A percentile compares a stretch with the other conserved stretches of the same genome.
phyloP scores from a whole-genome alignment of 129 eudicot genomes.

The Tagetes erecta region DNA sequence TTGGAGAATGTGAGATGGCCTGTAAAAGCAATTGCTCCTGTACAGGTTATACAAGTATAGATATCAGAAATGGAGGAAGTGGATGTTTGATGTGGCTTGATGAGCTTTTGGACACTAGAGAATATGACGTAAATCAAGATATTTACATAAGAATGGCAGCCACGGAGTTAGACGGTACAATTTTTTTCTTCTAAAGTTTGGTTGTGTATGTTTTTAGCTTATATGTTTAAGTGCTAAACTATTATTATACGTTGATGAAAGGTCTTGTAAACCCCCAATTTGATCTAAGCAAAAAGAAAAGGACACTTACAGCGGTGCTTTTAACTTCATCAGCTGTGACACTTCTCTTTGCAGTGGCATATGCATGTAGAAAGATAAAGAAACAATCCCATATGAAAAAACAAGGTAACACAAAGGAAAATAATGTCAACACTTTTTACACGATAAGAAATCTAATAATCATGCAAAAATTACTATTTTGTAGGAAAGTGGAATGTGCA shows the following conservation, averaged over 20 bases:
- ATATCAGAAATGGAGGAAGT: constrained; percentile 31
- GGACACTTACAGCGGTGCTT: not conserved
- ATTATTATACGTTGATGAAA: not conserved
- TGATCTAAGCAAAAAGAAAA: not conserved
- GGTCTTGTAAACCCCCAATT: not conserved
- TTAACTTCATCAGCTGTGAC: not conserved
- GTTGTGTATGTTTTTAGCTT: not conserved
- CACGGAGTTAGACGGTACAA: constrained; percentile 20
- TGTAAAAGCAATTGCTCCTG: constrained; percentile 39
- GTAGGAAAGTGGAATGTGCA: constrained; percentile 9
- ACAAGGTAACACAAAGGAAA: constrained; percentile 4
- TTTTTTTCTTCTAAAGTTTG: not conserved
- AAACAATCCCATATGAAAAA: not conserved
- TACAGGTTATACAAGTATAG: constrained; percentile 38
- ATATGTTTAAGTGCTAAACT: not conserved
- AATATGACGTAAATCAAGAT: constrained; percentile 18
- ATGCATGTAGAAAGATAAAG: not conserved
- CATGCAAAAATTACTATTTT: constrained; percentile 5
- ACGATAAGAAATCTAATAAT: too few relatives aligned
- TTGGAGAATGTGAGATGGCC: constrained; percentile 29
- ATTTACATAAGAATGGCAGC: constrained; percentile 30
- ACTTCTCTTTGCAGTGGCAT: constrained; percentile 16
- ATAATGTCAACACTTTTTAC: not conserved
- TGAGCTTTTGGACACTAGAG: constrained; percentile 30
- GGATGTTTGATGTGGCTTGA: constrained; percentile 44